Conservation (phyloP, 257 asterid species). For the Plantago major region DNA sequence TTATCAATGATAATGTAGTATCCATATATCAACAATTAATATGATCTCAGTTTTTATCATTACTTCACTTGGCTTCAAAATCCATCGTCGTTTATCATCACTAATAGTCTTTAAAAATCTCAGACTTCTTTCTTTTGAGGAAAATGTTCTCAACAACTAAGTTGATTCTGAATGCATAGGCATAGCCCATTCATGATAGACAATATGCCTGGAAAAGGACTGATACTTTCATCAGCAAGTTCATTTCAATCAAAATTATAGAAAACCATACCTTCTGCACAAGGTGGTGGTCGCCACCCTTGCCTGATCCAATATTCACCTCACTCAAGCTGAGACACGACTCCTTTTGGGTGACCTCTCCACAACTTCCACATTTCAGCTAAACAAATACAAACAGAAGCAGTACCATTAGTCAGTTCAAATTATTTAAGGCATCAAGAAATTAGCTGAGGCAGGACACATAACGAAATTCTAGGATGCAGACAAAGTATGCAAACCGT, state of each 20-base stretch:
- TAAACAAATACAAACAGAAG: slow-evolving; percentile 20
- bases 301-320: slow-evolving; percentile 56
- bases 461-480: too few species aligned
- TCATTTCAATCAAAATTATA: neutral
- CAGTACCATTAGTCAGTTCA: neutral
- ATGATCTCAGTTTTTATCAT: neutral
- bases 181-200: neutral
- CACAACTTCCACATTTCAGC: slow-evolving; percentile 78
- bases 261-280: slow-evolving; percentile 54
- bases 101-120: slow-evolving; percentile 1
- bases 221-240: too few species aligned
- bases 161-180: neutral
- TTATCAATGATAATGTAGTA: slow-evolving; percentile 4
- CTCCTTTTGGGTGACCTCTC: slow-evolving; percentile 70
- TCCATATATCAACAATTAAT: slow-evolving; percentile 5
- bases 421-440: too few species aligned
- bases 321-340: slow-evolving; percentile 59
- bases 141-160: slow-evolving; percentile 1
- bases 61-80: neutral
- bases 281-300: slow-evolving; percentile 57
- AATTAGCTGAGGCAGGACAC: too few species aligned
- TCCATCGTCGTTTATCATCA: neutral
- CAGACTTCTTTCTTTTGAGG: slow-evolving; percentile 6
- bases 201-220: neutral
- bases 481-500: too few species aligned